Percentiles rank a stretch among this genome's conserved stretches.
phyloP scores from a whole-genome alignment of 345 rosid species.

The Salix koriyanagi region DNA sequence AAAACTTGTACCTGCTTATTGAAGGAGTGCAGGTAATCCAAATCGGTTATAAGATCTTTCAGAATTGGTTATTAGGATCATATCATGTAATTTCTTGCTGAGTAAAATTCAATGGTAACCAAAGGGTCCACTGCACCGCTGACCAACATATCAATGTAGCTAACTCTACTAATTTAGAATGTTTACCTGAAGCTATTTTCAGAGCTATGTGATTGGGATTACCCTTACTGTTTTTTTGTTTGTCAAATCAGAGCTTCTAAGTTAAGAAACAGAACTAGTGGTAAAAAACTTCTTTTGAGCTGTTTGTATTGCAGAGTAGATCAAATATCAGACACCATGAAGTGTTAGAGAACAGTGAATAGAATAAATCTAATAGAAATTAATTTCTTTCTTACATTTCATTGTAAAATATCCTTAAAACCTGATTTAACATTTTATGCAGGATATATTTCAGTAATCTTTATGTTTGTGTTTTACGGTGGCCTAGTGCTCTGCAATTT shows the following conservation, averaged over 20 bases:
- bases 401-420: background rate
- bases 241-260: background rate
- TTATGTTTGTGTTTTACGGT: background rate
- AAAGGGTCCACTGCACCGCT: too few relatives aligned
- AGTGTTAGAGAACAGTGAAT: background rate
- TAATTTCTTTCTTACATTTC: background rate
- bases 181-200: background rate
- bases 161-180: background rate
- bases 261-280: background rate
- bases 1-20: conserved; percentile 89
- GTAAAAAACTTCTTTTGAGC: background rate
- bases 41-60: background rate
- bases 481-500: background rate
- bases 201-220: background rate
- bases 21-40: conserved; percentile 78
- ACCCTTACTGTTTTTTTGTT: background rate
- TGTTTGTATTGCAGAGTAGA: background rate
- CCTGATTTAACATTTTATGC: background rate
- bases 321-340: background rate
- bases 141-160: background rate
- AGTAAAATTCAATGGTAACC: background rate
- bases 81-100: background rate
- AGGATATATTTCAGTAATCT: too few relatives aligned
- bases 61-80: background rate
- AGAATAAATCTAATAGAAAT: background rate